A percentile compares a stretch with the other conserved stretches of the same genome.
Conservation (phyloP, 2,329 filamentous ascomycete genomes). For the Exophiala dermatitidis region DNA sequence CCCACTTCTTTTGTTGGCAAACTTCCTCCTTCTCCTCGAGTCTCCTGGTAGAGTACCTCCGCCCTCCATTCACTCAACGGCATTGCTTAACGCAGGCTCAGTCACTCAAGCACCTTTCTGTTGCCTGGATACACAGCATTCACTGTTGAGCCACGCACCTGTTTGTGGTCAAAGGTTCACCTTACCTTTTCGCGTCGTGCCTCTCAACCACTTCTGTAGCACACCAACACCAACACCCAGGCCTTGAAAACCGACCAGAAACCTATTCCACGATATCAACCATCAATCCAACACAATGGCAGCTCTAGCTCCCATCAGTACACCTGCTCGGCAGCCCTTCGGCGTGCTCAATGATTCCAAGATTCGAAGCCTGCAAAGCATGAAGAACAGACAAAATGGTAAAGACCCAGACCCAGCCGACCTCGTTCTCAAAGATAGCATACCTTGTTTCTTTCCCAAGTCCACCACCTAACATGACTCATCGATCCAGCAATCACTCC, state of each 20-base stretch:
- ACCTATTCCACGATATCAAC: background rate
- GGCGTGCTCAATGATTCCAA: constrained; percentile 30
- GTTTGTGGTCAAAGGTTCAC: no score
- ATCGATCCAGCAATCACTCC: constrained; percentile 22
- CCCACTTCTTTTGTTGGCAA: constrained; percentile 2
- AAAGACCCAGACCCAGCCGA: constrained; percentile 23
- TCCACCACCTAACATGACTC: background rate
- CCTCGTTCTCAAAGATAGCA: no score
- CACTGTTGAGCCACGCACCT: background rate
- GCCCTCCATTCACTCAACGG: background rate
- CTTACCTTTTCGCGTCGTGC: no score
- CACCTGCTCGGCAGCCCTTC: constrained; percentile 31
- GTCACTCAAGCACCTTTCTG: background rate
- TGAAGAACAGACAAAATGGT: constrained; percentile 44
- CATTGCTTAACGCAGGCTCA: background rate
- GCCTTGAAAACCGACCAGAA: background rate
- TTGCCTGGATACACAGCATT: background rate
- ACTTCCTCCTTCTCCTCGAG: constrained; percentile 6
- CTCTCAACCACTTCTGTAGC: no score
- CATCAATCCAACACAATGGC: constrained; percentile 24
- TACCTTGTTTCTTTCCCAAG: background rate
- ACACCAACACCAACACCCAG: background rate
- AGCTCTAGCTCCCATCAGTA: constrained; percentile 27
- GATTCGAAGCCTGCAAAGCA: constrained; percentile 29
- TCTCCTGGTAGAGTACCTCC: constrained; percentile 5